These are phyloP conservation scores for Auricularia cornea DNA, from an alignment of 768 basidiomycete species.

Conservation along the genomic window DNA sequence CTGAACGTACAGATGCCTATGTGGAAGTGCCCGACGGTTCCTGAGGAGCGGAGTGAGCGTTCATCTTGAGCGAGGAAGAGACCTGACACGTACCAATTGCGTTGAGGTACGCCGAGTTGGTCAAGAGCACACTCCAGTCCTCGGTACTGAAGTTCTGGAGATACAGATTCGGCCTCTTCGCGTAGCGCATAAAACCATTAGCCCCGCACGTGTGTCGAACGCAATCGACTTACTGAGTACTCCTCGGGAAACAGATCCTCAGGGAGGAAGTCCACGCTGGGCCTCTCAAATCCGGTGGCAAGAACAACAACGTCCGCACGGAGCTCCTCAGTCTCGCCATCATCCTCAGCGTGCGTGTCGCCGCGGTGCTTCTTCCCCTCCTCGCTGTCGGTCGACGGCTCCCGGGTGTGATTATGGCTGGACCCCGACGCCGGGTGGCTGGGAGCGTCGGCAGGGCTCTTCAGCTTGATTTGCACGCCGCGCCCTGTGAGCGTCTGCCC, in stretches of 20 bases:
- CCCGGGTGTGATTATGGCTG: no score
- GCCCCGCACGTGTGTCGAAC: background rate
- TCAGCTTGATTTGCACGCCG: conserved; percentile 25
- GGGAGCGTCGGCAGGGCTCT: no score
- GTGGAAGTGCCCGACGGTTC: conserved; percentile 21
- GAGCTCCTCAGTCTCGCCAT: conserved; percentile 25
- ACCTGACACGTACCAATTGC: conserved; percentile 37
- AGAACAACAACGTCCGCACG: conserved; percentile 41
- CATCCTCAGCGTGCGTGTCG: conserved; percentile 25
- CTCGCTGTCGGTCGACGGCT: no score
- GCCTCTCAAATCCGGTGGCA: conserved; percentile 46
- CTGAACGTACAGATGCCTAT: conserved; percentile 45
- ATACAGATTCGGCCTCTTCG: conserved; percentile 40
- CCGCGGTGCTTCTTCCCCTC: conserved; percentile 24
- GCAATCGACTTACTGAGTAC: conserved; percentile 29
- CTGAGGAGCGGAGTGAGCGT: background rate
- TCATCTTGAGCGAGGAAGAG: conserved; percentile 11
- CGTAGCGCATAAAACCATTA: no score
- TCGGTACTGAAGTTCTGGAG: conserved; percentile 48
- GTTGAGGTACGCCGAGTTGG: conserved; percentile 43
- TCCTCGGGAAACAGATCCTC: conserved; percentile 42
- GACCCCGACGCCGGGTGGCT: no score
- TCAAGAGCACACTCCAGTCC: conserved; percentile 44
- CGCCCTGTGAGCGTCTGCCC: conserved; percentile 29
- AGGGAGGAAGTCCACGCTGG: conserved; percentile 37